Evolutionary conservation across 495 filamentous ascomycete genomes (phyloP).

Genomic region (Chaetomium fimeti): DNA sequence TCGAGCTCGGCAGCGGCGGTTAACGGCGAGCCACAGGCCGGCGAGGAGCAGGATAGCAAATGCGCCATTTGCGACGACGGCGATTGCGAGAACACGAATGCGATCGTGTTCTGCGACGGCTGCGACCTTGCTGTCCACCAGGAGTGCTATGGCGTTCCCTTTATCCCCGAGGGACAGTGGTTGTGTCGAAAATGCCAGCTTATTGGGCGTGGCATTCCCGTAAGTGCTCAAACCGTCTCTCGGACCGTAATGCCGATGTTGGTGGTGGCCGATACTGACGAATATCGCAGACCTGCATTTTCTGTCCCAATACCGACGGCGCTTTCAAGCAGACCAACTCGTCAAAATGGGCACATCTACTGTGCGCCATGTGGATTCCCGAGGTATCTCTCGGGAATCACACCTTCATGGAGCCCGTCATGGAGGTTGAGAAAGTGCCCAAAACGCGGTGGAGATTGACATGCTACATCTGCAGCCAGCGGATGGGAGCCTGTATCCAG

Average conservation of each 20-base stretch:
- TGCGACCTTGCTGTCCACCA: conserved; percentile 98
- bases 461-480: conserved; percentile 96
- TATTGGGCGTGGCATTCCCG: conserved; percentile 83
- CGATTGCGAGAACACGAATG: conserved; percentile 99
- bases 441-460: conserved; percentile 87
- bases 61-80: conserved; percentile 98
- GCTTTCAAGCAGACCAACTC: conserved; percentile 98
- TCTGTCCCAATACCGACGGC: conserved; percentile 95
- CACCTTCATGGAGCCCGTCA: conserved; percentile 96
- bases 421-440: conserved; percentile 95
- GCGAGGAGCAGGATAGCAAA: conserved; percentile 95
- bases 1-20: conserved; percentile 91
- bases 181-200: conserved; percentile 95
- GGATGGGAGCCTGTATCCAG: conserved; percentile 97
- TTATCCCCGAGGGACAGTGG: conserved; percentile 99
- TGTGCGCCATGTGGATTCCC: conserved; percentile 98
- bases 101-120: conserved; percentile 98
- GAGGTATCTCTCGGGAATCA: conserved; percentile 95
- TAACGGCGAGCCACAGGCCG: conserved; percentile 81
- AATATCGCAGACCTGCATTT: conserved; percentile 74
- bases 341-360: conserved; percentile 91
- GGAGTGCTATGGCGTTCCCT: conserved; percentile 98
- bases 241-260: neutral
- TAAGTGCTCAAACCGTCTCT: conserved; percentile 40
- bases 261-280: conserved; percentile 10